Evolutionary conservation across 208 protist species (phyloP).

Genomic region (Wallacemonas sp.): DNA sequence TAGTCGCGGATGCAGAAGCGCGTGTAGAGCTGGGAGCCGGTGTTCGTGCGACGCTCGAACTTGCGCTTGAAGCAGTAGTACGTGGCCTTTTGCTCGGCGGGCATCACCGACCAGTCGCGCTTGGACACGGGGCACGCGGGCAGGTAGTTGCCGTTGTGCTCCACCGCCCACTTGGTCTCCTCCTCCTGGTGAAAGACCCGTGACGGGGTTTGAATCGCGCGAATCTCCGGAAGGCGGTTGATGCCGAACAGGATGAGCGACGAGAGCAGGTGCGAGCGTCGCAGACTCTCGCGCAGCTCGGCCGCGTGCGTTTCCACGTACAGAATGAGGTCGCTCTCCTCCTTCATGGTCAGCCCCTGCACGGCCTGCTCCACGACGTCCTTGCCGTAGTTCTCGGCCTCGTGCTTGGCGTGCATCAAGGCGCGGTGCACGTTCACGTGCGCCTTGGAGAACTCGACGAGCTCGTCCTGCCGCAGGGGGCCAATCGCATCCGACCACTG

Average conservation of each 20-base stretch:
- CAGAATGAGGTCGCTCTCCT: slow-evolving; percentile 36
- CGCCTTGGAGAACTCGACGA: slow-evolving; percentile 1
- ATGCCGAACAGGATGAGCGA: slow-evolving; percentile 57
- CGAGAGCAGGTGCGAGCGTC: slow-evolving; percentile 43
- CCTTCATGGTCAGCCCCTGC: slow-evolving; percentile 28
- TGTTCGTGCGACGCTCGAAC: slow-evolving; percentile 29
- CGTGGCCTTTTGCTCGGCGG: slow-evolving; percentile 38
- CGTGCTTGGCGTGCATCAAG: slow-evolving; percentile 12
- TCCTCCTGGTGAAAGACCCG: slow-evolving; percentile 33
- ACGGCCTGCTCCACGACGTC: slow-evolving; percentile 30
- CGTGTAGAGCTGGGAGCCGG: slow-evolving; percentile 56
- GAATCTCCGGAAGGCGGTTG: slow-evolving; percentile 55
- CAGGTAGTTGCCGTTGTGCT: slow-evolving; percentile 35
- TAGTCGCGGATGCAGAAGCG: slow-evolving; percentile 79
- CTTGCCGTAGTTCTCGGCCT: slow-evolving; percentile 22
- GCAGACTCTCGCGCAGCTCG: slow-evolving; percentile 32
- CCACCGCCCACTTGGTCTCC: slow-evolving; percentile 37
- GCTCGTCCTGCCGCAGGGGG: slow-evolving; percentile 30
- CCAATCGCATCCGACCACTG: slow-evolving; percentile 42
- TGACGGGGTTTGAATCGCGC: slow-evolving; percentile 41
- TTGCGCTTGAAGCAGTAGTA: slow-evolving; percentile 62
- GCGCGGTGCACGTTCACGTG: slow-evolving; percentile 12
- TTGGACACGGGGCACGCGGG: slow-evolving; percentile 12
- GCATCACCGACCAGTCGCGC: slow-evolving; percentile 34
- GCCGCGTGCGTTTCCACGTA: slow-evolving; percentile 21